Evolutionary conservation across 352 stramenopile species (phyloP).

Genomic region (Globisporangium okanoganense): DNA sequence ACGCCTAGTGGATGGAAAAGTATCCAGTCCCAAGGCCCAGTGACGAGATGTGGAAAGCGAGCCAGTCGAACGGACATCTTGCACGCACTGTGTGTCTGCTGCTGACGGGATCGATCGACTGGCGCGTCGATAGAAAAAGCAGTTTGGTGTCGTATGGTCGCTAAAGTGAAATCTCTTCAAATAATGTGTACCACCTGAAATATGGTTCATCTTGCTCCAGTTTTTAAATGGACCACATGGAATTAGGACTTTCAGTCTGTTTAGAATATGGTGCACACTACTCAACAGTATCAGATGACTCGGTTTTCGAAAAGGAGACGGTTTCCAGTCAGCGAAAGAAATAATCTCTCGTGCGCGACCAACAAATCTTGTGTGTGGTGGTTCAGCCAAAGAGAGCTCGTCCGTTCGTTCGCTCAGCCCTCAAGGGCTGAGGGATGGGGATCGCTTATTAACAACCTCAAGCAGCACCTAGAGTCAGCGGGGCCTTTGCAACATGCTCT

Average conservation of each 20-base stretch:
- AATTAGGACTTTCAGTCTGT: background rate
- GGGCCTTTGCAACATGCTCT: background rate
- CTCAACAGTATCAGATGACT: background rate
- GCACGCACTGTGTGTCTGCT: too few species aligned
- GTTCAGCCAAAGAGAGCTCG: background rate
- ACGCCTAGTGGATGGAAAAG: background rate
- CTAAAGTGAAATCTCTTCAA: background rate
- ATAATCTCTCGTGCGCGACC: slow-evolving; percentile 9
- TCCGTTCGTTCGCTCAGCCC: background rate
- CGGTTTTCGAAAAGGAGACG: background rate
- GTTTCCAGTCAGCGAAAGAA: slow-evolving; percentile 8
- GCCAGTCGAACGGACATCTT: background rate
- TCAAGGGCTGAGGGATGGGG: background rate
- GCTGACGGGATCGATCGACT: background rate
- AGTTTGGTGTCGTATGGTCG: background rate
- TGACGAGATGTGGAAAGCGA: background rate
- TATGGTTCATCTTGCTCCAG: background rate
- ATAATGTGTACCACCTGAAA: background rate
- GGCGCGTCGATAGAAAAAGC: background rate
- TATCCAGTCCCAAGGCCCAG: background rate
- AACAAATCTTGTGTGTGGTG: background rate
- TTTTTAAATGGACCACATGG: background rate
- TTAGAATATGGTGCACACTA: background rate
- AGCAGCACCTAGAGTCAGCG: background rate
- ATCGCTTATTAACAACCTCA: background rate